Base-by-base conservation (phyloP, 2,329 filamentous ascomycete genomes). In the Monilinia fructicola region DNA sequence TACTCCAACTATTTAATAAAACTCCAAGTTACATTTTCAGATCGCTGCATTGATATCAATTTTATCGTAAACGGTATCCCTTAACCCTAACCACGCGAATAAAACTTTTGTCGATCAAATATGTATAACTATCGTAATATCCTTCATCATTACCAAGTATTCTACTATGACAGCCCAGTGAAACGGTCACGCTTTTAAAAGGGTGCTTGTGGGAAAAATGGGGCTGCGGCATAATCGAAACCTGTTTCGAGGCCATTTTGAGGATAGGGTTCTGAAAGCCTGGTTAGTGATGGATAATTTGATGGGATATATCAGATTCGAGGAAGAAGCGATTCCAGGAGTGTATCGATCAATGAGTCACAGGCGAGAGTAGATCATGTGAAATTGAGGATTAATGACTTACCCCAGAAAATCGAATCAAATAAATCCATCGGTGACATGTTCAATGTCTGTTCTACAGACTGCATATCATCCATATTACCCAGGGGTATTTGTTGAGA, bases 361-460 rank as follows among this genome's bases (percentile, higher is more conserved):
- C 23, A 40, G 1, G 26, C 31, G 21, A 63, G 26, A 54, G 1
- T 16, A 38, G 18, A 9, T 11, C 28, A 54, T 11, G 16, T 12
- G 10, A 52, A 38, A 26, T 4, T 50, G n/a, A n/a, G 16, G 4
- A 26, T 61, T 1, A 40, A 61, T 40, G 14, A 79, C 84, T 75
- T 77, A 88, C 86, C 86, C 82, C 85, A 88, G 78, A 88, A 89
- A 55, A 89, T 89, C 4, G 85, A 87, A 72, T 89, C 86, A 73
- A 88, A 89, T 0, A 89, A 77, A 68, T 89, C 87, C 85, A 89
- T 86, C 0, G 87, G 87, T 48, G 86, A 87, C 81, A 89, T 85
- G 70, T 86, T 84, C 44, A 85, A 79, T 3, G 82, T 79, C 21
- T 84, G 84, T 68, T 88, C 86, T 14, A 85, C 77, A 46, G 79